Base-by-base conservation (phyloP, 805 yeast genomes). In the Candida wancherniae region DNA sequence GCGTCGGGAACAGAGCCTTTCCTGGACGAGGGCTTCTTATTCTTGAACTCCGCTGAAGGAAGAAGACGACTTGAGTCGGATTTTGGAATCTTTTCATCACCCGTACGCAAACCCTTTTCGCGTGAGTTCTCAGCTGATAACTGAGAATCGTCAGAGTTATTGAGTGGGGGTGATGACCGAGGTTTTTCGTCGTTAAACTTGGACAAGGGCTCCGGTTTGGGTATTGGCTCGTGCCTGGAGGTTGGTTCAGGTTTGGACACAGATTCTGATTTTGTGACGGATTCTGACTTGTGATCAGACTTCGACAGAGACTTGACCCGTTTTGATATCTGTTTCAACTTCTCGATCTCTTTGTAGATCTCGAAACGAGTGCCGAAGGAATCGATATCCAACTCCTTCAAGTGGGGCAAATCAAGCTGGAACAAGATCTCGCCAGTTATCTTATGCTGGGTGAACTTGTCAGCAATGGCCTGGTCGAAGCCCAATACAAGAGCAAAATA, bases 291-390 rank as follows among this genome's bases (percentile, higher is more conserved):
- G 12, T 8, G n/a, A 15, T 28, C 31, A 15, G 22, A 26, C 14
- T 28, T 28, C 18, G 34, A 26, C 38, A 20, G 39, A 9, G 30
- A 15, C 9, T 24, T 30, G 13, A 29, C 38, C n/a, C 48, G 33
- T 15, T 22, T 24, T 17, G 36, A 26, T 15, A 49, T 44, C 33
- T 54, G 50, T 37, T 67, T 68, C 46, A 82, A 61, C 21, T 77
- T 73, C 53, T 85, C 94, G 47, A 92, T 90, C 53, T 85, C 95
- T 51, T 86, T 87, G 57, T 77, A 80, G 27, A 92, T 75, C 55
- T 88, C 96, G 58, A 87, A 92, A 42, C 99, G 72, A 0, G 96
- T 88, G 16, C 99, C 99, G 62, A 92, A 92, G 4, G 95, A 84
- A 28, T 76, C 70, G 31, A 92, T 90, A 34, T 88, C 98, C 36